Evolutionary conservation across 1,139 yeast species (phyloP), one percentile per base, ranked within the genome.

Genomic region (Debaryomycetaceae sp.): DNA sequence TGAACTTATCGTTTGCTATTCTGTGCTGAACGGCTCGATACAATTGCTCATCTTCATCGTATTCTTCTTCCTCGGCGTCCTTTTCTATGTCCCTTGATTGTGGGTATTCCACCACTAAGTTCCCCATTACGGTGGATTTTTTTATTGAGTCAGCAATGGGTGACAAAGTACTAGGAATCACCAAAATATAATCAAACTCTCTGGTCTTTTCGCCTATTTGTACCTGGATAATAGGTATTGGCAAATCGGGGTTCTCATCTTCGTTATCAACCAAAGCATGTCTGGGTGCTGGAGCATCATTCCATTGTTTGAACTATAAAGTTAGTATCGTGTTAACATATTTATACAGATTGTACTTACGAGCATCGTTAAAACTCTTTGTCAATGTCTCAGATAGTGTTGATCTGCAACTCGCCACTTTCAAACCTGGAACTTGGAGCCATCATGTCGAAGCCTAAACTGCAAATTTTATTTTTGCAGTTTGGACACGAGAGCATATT

Each of bases 41-140:
- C 38, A 80, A 64, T 50, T 80, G 85, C 53, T 77, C 83, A 41
- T 76, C 80, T 50, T 80, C 85, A 47, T 78, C 80, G 49, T 66
- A 80, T 3, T 66, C 69, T 1, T 55, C 58, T n/a, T 52, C 55
- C 2, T 45, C 54, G 6, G 50, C 51, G 2, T 45, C 45, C 3
- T 43, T 40, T 30, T 45, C 34, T 4, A 44, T 38, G 4, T 48
- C 43, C 8, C 44, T 43, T 33, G 55, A 43, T 35, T 56, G 52
- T 1, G 59, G 56, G 43, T 68, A 68, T n/a, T 48, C 49, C 4
- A 70, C 51, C 0, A 35, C 33, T 5, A 69, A 50, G 1, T 42
- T 30, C 0, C 74, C 75, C 6, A 62, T 54, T 8, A 40, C 37
- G 6, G 42, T 42, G 7, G 51, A 51, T 1, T 40, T 46, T 1